Base-by-base conservation (phyloP, 2,329 filamentous ascomycete genomes). In the Penicillium hesseltinei region DNA sequence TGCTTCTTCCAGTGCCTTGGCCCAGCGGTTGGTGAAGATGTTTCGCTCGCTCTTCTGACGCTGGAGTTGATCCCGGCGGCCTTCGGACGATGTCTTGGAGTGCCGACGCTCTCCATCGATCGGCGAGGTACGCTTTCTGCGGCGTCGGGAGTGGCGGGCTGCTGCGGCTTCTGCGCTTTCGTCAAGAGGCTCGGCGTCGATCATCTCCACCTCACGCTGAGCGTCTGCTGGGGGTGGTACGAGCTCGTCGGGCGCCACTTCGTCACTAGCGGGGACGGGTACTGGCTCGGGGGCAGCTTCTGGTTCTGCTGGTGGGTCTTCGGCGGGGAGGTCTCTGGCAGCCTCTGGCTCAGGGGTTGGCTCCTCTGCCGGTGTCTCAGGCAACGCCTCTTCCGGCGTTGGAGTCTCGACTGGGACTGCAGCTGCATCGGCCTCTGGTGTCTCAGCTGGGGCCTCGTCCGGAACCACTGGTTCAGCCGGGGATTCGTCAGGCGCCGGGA, bases 81-180 rank as follows among this genome's bases (percentile, higher is more conserved):
- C 69, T 50, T 77, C 74, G 5, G 69, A 71, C 3, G 73, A 77
- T 27, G 68, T 65, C 51, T 71, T 77, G 4, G 74, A 75, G 39
- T 68, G 66, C 9, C 70, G 69, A 53, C 71, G 71, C 29, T 75
- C 73, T 25, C 68, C 66, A 2, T 73, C 70, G 27, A 63, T 56
- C 8, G 69, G 64, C 2, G 69, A 67, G 17, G n/a, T 51, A 25
- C 68, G 71, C 54, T 66, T 67, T 66, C 71, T 73, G 49, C 65
- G 73, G 51, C 69, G 70, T 33, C 67, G 67, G 15, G 67, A 60
- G 19, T 66, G 57, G 5, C 59, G 49, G 7, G 54, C 58, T 15
- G 50, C 51, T 31, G 49, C 51, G 4, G 55, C 56, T 29, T 55
- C 65, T 42, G 46, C 60, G 13, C 50, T 52, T 52, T 62, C 58